Percentiles rank a stretch among this genome's conserved stretches.
phyloP scores from a whole-genome alignment of 2,329 filamentous ascomycete genomes.

The Neodidymelliopsis sp. region DNA sequence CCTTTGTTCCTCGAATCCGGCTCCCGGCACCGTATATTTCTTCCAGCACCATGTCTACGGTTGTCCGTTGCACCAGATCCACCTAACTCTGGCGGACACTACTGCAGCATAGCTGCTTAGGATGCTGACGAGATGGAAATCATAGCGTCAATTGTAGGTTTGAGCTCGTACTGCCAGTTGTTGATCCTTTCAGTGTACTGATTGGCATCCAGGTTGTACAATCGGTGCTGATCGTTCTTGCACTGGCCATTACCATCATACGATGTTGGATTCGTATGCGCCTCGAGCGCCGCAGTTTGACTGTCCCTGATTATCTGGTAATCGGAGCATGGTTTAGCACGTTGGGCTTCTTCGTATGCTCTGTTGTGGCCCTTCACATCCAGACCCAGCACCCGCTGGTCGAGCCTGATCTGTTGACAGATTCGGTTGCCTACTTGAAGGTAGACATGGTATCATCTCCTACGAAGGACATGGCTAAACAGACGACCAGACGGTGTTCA shows the following conservation, averaged over 20 bases:
- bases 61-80: background rate
- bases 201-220: constrained; percentile 20
- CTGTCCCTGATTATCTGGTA: constrained; percentile 28
- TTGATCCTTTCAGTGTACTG: background rate
- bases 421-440: constrained; percentile 28
- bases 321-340: constrained; percentile 31
- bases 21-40: background rate
- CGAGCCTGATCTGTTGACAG: constrained; percentile 22
- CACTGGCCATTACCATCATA: constrained; percentile 23
- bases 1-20: background rate
- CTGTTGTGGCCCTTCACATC: constrained; percentile 24
- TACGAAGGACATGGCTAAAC: background rate
- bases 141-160: constrained; percentile 16
- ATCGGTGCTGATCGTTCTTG: constrained; percentile 23
- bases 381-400: constrained; percentile 25
- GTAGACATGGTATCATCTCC: background rate
- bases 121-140: constrained; percentile 15
- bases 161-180: background rate
- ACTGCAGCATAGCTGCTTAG: background rate
- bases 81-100: background rate
- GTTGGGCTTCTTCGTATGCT: constrained; percentile 28
- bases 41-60: background rate
- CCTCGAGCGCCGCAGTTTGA: constrained; percentile 24
- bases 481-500: constrained; percentile 25
- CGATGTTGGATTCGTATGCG: constrained; percentile 28